Conservation (phyloP, 495 filamentous ascomycete species). For the Penicillium soppii region DNA sequence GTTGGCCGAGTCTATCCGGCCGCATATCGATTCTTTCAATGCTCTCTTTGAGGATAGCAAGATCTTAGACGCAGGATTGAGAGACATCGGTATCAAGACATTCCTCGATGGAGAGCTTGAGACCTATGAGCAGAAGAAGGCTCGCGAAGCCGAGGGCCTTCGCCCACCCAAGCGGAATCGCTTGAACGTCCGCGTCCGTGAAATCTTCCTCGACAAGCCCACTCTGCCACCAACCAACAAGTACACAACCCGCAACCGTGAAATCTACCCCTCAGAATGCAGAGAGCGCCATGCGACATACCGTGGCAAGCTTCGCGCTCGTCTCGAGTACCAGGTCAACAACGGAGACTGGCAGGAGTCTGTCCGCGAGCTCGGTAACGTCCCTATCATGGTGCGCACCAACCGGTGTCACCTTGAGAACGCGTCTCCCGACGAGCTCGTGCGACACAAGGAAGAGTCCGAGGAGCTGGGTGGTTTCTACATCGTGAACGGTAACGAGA, state of each 20-base stretch:
- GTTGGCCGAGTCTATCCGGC: slow-evolving; percentile 75
- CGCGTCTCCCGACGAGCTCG: slow-evolving; percentile 75
- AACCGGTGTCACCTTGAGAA: slow-evolving; percentile 88
- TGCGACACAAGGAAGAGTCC: slow-evolving; percentile 84
- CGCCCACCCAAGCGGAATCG: slow-evolving; percentile 62
- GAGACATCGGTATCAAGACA: slow-evolving; percentile 85
- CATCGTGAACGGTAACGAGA: slow-evolving; percentile 69
- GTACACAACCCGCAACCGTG: slow-evolving; percentile 67
- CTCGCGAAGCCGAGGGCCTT: slow-evolving; percentile 41
- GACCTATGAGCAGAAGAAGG: slow-evolving; percentile 38
- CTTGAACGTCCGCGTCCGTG: slow-evolving; percentile 69
- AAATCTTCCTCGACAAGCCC: slow-evolving; percentile 76
- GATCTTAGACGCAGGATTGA: slow-evolving; percentile 71
- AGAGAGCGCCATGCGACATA: slow-evolving; percentile 92
- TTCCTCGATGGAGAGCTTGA: slow-evolving; percentile 75
- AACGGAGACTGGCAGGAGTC: slow-evolving; percentile 77
- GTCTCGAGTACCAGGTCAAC: slow-evolving; percentile 81
- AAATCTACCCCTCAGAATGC: slow-evolving; percentile 90
- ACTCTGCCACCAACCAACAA: slow-evolving; percentile 76
- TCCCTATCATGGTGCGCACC: slow-evolving; percentile 93
- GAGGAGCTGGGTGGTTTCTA: slow-evolving; percentile 95
- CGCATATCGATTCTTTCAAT: slow-evolving; percentile 96
- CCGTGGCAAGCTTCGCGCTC: slow-evolving; percentile 77
- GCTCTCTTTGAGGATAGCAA: slow-evolving; percentile 71
- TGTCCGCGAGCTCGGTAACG: slow-evolving; percentile 77